Percentiles rank a stretch among this genome's conserved stretches.
Evolutionary conservation across 1,284 basidiomycete species (phyloP).

Genomic region (Malassezia arunalokei): DNA sequence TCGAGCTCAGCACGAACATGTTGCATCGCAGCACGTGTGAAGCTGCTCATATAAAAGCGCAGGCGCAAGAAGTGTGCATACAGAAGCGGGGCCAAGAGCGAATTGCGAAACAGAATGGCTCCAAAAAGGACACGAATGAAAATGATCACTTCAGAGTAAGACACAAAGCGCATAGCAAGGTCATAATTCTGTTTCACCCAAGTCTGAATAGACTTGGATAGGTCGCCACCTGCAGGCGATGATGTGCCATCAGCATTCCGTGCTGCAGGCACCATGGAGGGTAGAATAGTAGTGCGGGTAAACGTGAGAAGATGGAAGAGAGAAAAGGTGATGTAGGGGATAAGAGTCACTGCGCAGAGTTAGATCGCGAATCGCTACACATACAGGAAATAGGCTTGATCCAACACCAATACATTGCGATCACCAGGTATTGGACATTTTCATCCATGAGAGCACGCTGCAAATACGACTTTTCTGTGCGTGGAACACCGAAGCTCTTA

Average conservation of each 20-base stretch:
- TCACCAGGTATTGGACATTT: conserved; percentile 45
- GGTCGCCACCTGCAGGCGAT: conserved; percentile 15
- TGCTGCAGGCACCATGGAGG: conserved; percentile 25
- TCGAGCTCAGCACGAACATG: conserved; percentile 37
- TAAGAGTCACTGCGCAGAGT: conserved; percentile 29
- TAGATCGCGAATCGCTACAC: not conserved
- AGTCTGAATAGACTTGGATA: conserved; percentile 37
- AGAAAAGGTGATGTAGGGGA: conserved; percentile 45
- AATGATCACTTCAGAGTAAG: conserved; percentile 44
- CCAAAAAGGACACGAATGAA: conserved; percentile 42
- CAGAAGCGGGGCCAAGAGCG: conserved; percentile 37
- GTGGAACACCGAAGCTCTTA: conserved; percentile 44
- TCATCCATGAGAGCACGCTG: conserved; percentile 46
- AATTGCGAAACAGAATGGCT: conserved; percentile 40
- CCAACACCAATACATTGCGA: conserved; percentile 46
- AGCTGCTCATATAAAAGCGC: conserved; percentile 44
- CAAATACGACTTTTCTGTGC: conserved; percentile 40
- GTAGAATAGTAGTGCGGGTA: conserved; percentile 33
- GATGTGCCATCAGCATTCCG: conserved; percentile 17
- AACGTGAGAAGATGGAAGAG: conserved; percentile 45
- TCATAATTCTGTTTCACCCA: conserved; percentile 47
- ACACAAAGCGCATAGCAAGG: conserved; percentile 46
- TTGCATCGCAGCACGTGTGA: conserved; percentile 41
- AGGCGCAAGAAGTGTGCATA: conserved; percentile 43
- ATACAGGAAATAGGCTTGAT: conserved; percentile 41